Percentiles rank a stretch among this genome's conserved stretches.
phyloP scores from a whole-genome alignment of 805 yeast genomes.

The Starmerella kuoi region DNA sequence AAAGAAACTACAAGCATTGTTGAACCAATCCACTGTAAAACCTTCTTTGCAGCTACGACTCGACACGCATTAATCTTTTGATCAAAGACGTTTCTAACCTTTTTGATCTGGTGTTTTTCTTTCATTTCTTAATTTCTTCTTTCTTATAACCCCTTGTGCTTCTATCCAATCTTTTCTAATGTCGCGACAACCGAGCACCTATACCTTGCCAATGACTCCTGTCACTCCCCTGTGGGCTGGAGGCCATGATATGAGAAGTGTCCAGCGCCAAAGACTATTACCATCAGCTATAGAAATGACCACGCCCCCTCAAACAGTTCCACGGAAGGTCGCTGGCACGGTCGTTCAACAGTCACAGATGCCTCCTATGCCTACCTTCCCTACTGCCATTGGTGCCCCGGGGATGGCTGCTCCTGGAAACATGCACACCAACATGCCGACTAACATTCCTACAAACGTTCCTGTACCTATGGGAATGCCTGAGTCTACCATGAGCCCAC shows the following conservation, averaged over 20 bases:
- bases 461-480: too few species aligned
- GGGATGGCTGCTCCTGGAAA: too few species aligned
- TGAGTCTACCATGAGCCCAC: too few species aligned
- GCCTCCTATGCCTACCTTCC: background rate
- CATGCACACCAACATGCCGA: background rate
- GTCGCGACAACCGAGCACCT: conserved; percentile 12
- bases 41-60: too few species aligned
- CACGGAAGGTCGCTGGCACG: conserved; percentile 5
- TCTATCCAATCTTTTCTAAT: background rate
- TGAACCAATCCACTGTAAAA: too few species aligned
- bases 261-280: conserved; percentile 20
- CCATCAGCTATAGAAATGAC: conserved; percentile 31
- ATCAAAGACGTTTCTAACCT: too few species aligned
- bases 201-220: conserved; percentile 16
- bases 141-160: too few species aligned
- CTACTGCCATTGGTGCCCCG: background rate
- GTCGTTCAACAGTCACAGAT: background rate
- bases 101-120: too few species aligned
- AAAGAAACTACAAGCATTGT: too few species aligned
- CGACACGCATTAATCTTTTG: too few species aligned
- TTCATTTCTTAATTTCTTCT: too few species aligned
- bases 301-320: conserved; percentile 25
- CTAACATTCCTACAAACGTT: background rate
- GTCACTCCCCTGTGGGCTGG: conserved; percentile 19
- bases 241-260: background rate